Percentiles rank a stretch among this genome's conserved stretches.
phyloP scores from a whole-genome alignment of 345 rosid genomes.

The Noccaea caerulescens region DNA sequence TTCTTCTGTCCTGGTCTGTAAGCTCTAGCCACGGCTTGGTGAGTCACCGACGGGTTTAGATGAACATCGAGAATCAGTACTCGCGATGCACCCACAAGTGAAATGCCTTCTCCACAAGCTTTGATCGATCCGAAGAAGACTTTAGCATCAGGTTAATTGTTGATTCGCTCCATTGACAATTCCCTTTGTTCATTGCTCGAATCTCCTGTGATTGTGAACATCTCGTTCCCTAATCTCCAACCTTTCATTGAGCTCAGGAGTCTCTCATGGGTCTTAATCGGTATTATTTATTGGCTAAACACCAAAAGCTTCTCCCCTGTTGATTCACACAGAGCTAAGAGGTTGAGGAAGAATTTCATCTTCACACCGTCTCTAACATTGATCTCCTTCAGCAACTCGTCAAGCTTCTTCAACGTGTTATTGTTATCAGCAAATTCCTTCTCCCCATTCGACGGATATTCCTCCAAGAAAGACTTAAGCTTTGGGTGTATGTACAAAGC shows the following conservation, averaged over 20 bases:
- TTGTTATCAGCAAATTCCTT: slow-evolving; percentile 42
- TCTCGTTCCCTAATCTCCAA: slow-evolving; percentile 67
- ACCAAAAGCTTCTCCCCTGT: slow-evolving; percentile 75
- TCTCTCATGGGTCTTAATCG: slow-evolving; percentile 74
- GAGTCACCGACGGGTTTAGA: slow-evolving; percentile 94
- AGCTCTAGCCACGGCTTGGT: slow-evolving; percentile 91
- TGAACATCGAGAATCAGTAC: slow-evolving; percentile 82
- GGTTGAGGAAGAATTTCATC: slow-evolving; percentile 74
- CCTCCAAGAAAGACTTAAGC: slow-evolving; percentile 44
- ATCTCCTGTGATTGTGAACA: slow-evolving; percentile 78
- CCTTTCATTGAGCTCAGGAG: slow-evolving; percentile 53
- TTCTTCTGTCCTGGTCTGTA: slow-evolving; percentile 84
- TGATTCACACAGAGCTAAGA: slow-evolving; percentile 66
- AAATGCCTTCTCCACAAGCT: slow-evolving; percentile 98
- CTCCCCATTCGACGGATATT: slow-evolving; percentile 24
- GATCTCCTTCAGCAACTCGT: slow-evolving; percentile 52
- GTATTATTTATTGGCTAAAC: slow-evolving; percentile 80
- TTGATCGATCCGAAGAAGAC: slow-evolving; percentile 89
- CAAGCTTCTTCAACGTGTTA: slow-evolving; percentile 57
- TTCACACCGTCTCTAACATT: slow-evolving; percentile 75
- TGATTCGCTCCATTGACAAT: slow-evolving; percentile 76
- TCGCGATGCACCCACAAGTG: slow-evolving; percentile 88
- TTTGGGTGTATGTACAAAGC: slow-evolving; percentile 73
- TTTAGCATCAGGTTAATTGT: slow-evolving; percentile 71
- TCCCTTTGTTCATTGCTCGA: slow-evolving; percentile 72